A percentile compares a stretch with the other conserved stretches of the same genome.
Evolutionary conservation across 2,329 filamentous ascomycete species (phyloP).

Genomic region (Emericellopsis atlantica): DNA sequence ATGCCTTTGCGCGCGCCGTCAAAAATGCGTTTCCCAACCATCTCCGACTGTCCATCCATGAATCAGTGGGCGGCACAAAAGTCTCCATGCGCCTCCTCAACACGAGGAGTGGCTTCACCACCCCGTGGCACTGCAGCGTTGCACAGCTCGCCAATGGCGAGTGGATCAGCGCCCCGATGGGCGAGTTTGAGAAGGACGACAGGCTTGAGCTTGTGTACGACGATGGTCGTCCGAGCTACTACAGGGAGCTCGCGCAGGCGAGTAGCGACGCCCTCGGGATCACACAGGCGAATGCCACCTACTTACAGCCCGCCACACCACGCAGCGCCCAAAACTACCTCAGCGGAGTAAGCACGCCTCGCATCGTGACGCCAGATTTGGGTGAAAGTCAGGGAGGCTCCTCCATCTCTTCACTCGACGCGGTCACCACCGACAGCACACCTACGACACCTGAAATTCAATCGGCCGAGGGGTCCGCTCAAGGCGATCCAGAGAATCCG

Average conservation of each 20-base stretch:
- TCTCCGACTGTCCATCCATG: slow-evolving; percentile 16
- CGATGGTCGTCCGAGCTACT: slow-evolving; percentile 7
- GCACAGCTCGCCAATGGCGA: slow-evolving; percentile 9
- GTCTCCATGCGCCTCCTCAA: slow-evolving; percentile 14
- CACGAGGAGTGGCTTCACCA: slow-evolving; percentile 16
- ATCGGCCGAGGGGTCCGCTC: neutral
- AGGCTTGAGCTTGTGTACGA: slow-evolving; percentile 10
- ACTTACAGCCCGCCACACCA: slow-evolving; percentile 1
- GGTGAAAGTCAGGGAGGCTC: neutral
- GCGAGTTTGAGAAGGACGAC: slow-evolving; percentile 10
- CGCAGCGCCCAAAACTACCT: neutral
- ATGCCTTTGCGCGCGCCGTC: slow-evolving; percentile 15
- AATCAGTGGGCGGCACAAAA: slow-evolving; percentile 13
- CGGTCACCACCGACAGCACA: neutral
- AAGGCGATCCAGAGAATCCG: neutral
- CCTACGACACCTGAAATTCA: neutral
- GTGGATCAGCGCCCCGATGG: slow-evolving; percentile 12
- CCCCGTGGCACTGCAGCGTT: slow-evolving; percentile 17
- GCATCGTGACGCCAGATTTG: neutral
- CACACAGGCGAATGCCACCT: neutral
- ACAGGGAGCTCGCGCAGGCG: slow-evolving; percentile 1
- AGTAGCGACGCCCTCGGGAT: neutral
- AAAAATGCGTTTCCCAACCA: slow-evolving; percentile 11
- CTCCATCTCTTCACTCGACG: neutral
- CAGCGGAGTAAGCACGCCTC: neutral